Percentiles rank a stretch among this genome's conserved stretches.
Conservation (phyloP, 331 rosid species). For the Quercus lobata region DNA sequence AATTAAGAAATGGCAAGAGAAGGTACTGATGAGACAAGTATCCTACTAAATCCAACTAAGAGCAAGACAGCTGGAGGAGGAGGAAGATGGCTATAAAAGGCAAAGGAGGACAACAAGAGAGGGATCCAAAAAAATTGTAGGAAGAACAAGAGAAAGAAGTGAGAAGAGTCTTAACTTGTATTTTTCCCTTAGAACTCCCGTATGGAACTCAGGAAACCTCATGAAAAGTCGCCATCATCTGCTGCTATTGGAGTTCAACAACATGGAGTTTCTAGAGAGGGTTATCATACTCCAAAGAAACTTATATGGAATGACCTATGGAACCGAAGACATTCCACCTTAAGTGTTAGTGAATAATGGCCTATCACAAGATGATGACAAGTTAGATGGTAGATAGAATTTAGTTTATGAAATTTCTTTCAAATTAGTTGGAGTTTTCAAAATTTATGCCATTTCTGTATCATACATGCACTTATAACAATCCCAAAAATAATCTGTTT, state of each 20-base stretch:
- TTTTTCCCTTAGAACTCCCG: no score
- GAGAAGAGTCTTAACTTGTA: no score
- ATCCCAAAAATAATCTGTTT: no score
- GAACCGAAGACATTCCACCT: conserved; percentile 19
- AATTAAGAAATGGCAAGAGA: no score
- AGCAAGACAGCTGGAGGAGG: no score
- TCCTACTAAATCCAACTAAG: no score
- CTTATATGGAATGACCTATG: conserved; percentile 12
- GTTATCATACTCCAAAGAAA: not conserved
- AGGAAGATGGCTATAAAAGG: no score
- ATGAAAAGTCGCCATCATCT: not conserved
- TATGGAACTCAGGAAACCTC: no score
- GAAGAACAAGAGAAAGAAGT: no score
- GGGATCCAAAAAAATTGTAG: no score
- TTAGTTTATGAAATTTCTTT: not conserved
- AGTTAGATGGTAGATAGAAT: conserved; percentile 30
- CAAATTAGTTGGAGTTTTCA: not conserved
- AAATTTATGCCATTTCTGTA: not conserved
- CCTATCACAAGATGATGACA: conserved; percentile 26
- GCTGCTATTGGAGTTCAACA: conserved; percentile 25
- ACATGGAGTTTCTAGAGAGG: conserved; percentile 16
- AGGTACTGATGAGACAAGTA: no score
- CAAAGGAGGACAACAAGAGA: no score
- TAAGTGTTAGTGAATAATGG: conserved; percentile 28
- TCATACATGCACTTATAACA: not conserved